Conservation (phyloP, 2,329 filamentous ascomycete genomes). For the Colletotrichum zoysiae region DNA sequence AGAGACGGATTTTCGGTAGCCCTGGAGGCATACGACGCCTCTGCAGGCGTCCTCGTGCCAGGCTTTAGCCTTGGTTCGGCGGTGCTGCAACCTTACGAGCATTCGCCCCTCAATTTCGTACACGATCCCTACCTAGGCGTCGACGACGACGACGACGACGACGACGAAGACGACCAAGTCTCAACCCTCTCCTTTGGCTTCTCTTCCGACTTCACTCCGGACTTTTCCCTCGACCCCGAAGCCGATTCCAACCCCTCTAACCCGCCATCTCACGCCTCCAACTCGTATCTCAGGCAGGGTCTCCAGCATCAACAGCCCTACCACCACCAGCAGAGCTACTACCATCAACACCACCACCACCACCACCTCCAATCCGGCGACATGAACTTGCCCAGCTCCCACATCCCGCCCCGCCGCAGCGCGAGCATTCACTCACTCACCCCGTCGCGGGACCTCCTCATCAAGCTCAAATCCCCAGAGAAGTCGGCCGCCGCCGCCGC, state of each 20-base stretch:
- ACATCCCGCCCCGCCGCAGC: slow-evolving; percentile 42
- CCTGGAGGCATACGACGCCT: slow-evolving; percentile 53
- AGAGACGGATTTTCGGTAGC: slow-evolving; percentile 47
- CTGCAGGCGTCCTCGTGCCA: slow-evolving; percentile 50
- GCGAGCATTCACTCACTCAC: slow-evolving; percentile 41
- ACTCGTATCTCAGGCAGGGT: slow-evolving; percentile 42
- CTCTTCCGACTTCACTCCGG: slow-evolving; percentile 33
- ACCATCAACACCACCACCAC: slow-evolving; percentile 47
- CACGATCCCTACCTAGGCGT: slow-evolving; percentile 31
- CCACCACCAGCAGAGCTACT: slow-evolving; percentile 42
- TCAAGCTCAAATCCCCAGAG: slow-evolving; percentile 34
- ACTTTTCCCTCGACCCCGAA: slow-evolving; percentile 28
- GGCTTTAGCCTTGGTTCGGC: slow-evolving; percentile 51
- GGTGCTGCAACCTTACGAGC: slow-evolving; percentile 46
- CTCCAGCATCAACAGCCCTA: slow-evolving; percentile 48
- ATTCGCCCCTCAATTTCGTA: slow-evolving; percentile 37
- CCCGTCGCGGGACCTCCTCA: slow-evolving; percentile 37
- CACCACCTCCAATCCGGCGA: slow-evolving; percentile 47
- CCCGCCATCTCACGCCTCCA: slow-evolving; percentile 4
- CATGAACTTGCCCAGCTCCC: slow-evolving; percentile 43
- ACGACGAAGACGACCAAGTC: slow-evolving; percentile 38
- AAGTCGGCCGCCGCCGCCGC: slow-evolving; percentile 38
- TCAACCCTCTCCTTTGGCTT: slow-evolving; percentile 46
- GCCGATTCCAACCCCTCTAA: slow-evolving; percentile 13
- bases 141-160: slow-evolving; percentile 11